Evolutionary conservation across 345 rosid genomes (phyloP), one percentile per base, ranked within the genome.

Genomic region (Murraya koenigii): DNA sequence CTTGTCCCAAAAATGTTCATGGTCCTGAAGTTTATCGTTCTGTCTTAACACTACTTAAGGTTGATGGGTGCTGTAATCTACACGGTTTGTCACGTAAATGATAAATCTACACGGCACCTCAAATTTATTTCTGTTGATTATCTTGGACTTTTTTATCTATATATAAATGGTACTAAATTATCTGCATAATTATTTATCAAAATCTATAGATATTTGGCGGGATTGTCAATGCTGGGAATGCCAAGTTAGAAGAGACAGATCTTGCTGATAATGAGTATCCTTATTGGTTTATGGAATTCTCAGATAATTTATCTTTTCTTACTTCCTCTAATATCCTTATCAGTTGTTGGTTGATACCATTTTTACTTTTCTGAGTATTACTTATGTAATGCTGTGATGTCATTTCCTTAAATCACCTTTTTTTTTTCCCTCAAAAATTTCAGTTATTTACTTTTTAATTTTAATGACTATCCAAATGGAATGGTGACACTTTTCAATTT

Each of bases 381-480:
- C 56, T 68, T 32, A 41, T 56, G 23, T 15, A 67, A 70, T 63
- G 49, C 32, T 25, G 25, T 25, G 8, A 65, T 47, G n/a, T 8
- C 20, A 47, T 49, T 77, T 58, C 70, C 72, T 62, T 73, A 23
- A 56, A 11, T 59, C 60, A 32, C 26, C 78, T 84, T 86, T 64
- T 52, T 17, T 20, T 80, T 52, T 17, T 20, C 78, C 85, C 90
- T 85, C 91, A 82, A 92, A 93, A 47, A 72, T 72, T 41, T 80
- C 78, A 94, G 98, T 85, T 96, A 94, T 81, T 68, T 90, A 56
- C 90, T 94, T 66, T 86, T 96, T 84, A 96, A 96, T 82, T 94
- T 96, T 80, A 96, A 96, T 78, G 99, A 96, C 83, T 96, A 91
- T 82, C 98, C 99, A 73, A 96, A 91, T 81, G 99, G 99, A 69